phyloP scores from a whole-genome alignment of 805 yeast species.

The Ogataea nonfermentans region DNA sequence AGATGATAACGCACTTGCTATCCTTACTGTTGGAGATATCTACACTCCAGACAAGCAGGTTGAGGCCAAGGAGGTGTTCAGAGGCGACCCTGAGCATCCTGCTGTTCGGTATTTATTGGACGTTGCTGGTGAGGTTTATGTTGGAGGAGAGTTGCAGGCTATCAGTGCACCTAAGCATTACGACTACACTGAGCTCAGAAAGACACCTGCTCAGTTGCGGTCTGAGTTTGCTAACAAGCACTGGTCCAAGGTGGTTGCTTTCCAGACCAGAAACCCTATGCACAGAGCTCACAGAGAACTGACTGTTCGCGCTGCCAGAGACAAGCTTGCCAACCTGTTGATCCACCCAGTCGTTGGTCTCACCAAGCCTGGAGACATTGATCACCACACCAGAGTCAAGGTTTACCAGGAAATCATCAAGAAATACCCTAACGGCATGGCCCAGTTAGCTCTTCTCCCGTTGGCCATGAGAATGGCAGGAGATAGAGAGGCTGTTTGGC shows the following conservation, averaged over 20 bases:
- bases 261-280: slow-evolving; percentile 98
- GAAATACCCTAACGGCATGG: slow-evolving; percentile 93
- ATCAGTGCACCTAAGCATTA: slow-evolving; percentile 81
- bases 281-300: slow-evolving; percentile 97
- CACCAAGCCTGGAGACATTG: slow-evolving; percentile 97
- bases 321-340: slow-evolving; percentile 79
- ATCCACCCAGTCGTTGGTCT: slow-evolving; percentile 97
- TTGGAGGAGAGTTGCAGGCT: slow-evolving; percentile 88
- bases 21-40: slow-evolving; percentile 73
- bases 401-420: slow-evolving; percentile 91
- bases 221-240: slow-evolving; percentile 75
- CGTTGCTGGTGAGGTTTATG: slow-evolving; percentile 75
- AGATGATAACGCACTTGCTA: slow-evolving; percentile 75
- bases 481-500: slow-evolving; percentile 98
- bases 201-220: slow-evolving; percentile 89
- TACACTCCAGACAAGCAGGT: slow-evolving; percentile 75
- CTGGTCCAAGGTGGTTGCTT: slow-evolving; percentile 91
- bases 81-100: slow-evolving; percentile 98
- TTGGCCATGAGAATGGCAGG: slow-evolving; percentile 99
- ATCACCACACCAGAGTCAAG: slow-evolving; percentile 95
- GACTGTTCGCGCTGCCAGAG: slow-evolving; percentile 95
- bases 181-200: slow-evolving; percentile 83
- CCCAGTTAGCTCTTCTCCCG: slow-evolving; percentile 82
- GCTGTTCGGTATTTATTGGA: slow-evolving; percentile 74
- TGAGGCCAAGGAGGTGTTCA: slow-evolving; percentile 85